Evolutionary conservation across 257 asterid genomes (phyloP), one percentile per base, ranked within the genome.

Genomic region (Fraxinus cuspidata): DNA sequence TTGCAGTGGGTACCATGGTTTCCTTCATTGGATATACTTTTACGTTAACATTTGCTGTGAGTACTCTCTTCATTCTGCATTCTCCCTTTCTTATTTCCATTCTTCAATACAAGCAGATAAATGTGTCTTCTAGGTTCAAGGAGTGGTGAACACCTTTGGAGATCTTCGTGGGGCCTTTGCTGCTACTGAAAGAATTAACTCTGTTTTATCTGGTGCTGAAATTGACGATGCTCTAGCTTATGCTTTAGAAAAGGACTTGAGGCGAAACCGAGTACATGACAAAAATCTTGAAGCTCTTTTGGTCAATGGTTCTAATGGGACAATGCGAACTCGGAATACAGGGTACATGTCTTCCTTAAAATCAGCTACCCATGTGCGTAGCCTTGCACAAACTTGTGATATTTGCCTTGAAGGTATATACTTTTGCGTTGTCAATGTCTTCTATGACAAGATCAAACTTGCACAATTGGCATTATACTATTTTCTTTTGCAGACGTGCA

Each of bases 141-240:
- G 97, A 49, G 88, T 89, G 70, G 98, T 95, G 79, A 93, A 95
- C 91, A 95, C 99, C 38, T 88, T 93, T 81, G 99, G 97, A 77
- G 99, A 93, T 87, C 97, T 95, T 84, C 96, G 99, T 58, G 97
- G 89, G 76, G 99, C 98, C 77, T 89, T 95, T 31, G 98, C 99
- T 77, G 97, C 99, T 77, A 80, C 86, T 63, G 99, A 90, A 68
- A 91, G 99, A 80, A 95, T 95, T 68, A 95, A 95, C 88, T 86
- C 99, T 35, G 91, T 95, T 78, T 82, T 95, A 77, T 87, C 96
- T 70, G 88, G 88, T 67, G 84, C 92, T 75, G 94, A 91, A 83
- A 87, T 91, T 77, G 99, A 95, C 64, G 97, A 91, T 79, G 87
- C 94, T 40, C 94, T 95, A 85, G 94, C 96, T 47, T 84, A 80